Base-by-base conservation (phyloP, 2,329 filamentous ascomycete genomes). In the Polychaeton citri region DNA sequence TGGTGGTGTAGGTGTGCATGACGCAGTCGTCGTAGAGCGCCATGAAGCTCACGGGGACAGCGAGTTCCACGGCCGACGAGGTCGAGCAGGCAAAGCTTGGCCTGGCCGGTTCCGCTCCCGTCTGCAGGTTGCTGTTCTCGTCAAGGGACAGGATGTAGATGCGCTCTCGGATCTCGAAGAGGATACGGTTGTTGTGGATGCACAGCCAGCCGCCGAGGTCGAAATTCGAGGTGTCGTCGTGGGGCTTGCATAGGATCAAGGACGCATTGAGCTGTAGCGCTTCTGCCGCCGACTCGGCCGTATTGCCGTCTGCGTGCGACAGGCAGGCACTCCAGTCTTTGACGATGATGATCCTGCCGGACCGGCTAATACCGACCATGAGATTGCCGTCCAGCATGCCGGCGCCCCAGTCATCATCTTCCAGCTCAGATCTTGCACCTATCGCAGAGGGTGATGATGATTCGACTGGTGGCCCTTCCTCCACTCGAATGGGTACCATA, bases 191-290 rank as follows among this genome's bases (percentile, higher is more conserved):
- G 30, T 64, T 55, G 15, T 54, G 54, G 15, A 67, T 51, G 2
- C 61, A 57, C 10, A 68, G 49, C 64, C 64, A 67, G 10, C 64
- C 64, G 20, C 64, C 64, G 2, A 67, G 46, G 32, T 66, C 63
- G 38, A 66, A 67, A 17, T 46, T 57, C 4, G 53, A 47, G 9
- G 12, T 16, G 2, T 52, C 55, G 17, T 46, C 49, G 30, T 62
- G 57, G 2, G 58, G 52, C 36, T 65, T 56, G 36, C 61, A 64
- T 36, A 66, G 62, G 13, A 68, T 44, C 1, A 66, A 43, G 20
- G 54, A 54, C 7, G 51, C 43, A 2, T 48, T 42, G 2, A 43
- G 43, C 6, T 36, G 12, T 17, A 43, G 3, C 18, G 13, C 4
- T 32, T 32, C 12, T 17, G 12, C 30, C 10, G 30, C 30, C 10